Evolutionary conservation across 306 rosid genomes (phyloP), one percentile per base, ranked within the genome.

Genomic region (Abrus pulchellus): DNA sequence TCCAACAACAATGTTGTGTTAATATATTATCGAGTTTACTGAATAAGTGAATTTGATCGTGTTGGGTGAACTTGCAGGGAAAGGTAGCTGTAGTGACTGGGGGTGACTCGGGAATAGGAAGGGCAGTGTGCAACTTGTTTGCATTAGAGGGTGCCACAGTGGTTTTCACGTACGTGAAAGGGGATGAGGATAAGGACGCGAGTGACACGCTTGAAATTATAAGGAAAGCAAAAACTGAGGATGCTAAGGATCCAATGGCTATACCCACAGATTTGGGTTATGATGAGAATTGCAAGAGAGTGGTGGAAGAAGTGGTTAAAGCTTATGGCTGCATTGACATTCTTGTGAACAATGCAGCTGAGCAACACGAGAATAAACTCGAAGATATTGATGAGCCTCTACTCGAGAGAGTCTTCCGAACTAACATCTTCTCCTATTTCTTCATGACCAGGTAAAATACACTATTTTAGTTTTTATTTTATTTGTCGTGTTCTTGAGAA

Each of bases 51-150:
- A 20, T 20, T 20, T 20, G 20, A 20, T 20, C 20, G 20, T 20
- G 20, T 20, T 20, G 20, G 20, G 20, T 20, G 20, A 20, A 20
- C 20, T 67, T 67, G 3, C 9, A 67, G 97, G 98, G 97, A 49
- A 92, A 87, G 88, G 77, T 92, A 77, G 94, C 97, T 5, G 29
- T 92, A n/a, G 87, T 94, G 61, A 90, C 94, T 0, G 97, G 97
- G 0, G 98, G 97, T 1, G 97, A 94, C 86, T 92, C 97, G 0
- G 93, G 98, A 66, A 92, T 94, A 4, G 97, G 98, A 1, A 72
- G 97, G 30, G 87, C 97, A 0, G 93, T 94, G 13, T 88, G 93
- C 78, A 86, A 91, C 72, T 83, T 80, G 73, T 92, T 91, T 68
- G 87, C 97, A 8, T 68, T 83, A 8, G 97, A 92, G 59, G 98